These are phyloP conservation scores for Globisporangium okanoganense DNA, from an alignment of 352 stramenopile genomes.

Conservation along the genomic window DNA sequence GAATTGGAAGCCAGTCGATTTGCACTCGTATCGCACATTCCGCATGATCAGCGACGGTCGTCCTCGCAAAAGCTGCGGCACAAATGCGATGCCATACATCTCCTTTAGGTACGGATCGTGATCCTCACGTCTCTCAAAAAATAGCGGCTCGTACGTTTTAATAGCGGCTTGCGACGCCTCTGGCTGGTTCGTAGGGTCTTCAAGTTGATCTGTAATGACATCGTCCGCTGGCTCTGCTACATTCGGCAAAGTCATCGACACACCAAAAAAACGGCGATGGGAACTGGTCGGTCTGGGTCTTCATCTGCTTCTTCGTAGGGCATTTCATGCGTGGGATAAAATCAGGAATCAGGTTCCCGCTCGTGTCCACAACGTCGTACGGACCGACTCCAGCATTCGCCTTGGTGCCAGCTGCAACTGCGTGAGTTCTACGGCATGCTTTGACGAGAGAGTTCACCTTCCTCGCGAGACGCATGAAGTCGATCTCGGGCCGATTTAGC, in stretches of 20 bases:
- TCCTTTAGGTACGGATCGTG: slow-evolving; percentile 42
- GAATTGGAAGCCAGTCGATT: slow-evolving; percentile 55
- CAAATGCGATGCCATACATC: slow-evolving; percentile 54
- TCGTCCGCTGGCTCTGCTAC: neutral
- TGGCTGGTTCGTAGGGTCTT: neutral
- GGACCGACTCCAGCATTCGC: slow-evolving; percentile 1
- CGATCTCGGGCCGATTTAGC: slow-evolving; percentile 29
- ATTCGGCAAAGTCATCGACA: slow-evolving; percentile 12
- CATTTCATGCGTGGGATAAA: slow-evolving; percentile 18
- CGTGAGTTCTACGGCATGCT: slow-evolving; percentile 5
- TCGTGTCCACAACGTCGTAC: slow-evolving; percentile 15
- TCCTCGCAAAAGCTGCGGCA: slow-evolving; percentile 38
- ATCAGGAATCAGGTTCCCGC: slow-evolving; percentile 14
- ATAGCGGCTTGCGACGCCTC: slow-evolving; percentile 1
- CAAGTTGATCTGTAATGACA: neutral
- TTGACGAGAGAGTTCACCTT: slow-evolving; percentile 57
- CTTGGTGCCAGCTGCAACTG: slow-evolving; percentile 10
- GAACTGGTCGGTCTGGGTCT: slow-evolving; percentile 14
- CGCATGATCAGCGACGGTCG: slow-evolving; percentile 39
- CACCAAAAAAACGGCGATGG: slow-evolving; percentile 26
- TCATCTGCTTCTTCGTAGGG: slow-evolving; percentile 19
- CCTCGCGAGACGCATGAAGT: slow-evolving; percentile 47
- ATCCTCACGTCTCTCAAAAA: slow-evolving; percentile 32
- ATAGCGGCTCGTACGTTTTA: slow-evolving; percentile 38
- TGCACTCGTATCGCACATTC: slow-evolving; percentile 48